These are phyloP conservation scores for Geranium brycei DNA, from an alignment of 345 rosid genomes.

Conservation along the genomic window DNA sequence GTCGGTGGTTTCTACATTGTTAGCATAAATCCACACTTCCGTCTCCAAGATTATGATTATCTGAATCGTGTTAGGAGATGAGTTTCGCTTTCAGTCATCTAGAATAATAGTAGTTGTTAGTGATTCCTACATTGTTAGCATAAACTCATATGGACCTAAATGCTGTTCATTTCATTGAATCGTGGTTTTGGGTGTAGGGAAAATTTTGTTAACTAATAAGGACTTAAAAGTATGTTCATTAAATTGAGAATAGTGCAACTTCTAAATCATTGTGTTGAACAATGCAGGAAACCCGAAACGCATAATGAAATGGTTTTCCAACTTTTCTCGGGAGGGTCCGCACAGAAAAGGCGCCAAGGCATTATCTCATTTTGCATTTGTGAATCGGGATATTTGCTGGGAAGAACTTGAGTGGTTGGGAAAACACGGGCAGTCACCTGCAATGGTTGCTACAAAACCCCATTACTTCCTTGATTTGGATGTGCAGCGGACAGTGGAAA, in stretches of 20 bases:
- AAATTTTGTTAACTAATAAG: background rate
- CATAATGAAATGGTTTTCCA: constrained; percentile 58
- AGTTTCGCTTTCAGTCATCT: too few relatives aligned
- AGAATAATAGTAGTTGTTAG: too few relatives aligned
- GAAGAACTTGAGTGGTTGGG: constrained; percentile 95
- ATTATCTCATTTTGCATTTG: constrained; percentile 75
- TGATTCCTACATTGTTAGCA: background rate
- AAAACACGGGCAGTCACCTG: constrained; percentile 94
- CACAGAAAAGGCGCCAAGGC: constrained; percentile 79
- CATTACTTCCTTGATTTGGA: constrained; percentile 90
- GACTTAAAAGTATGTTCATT: background rate
- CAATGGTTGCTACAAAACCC: constrained; percentile 87
- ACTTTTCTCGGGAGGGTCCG: constrained; percentile 43
- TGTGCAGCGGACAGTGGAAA: constrained; percentile 55
- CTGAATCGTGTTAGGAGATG: too few relatives aligned
- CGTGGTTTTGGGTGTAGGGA: too few relatives aligned
- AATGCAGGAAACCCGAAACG: constrained; percentile 47
- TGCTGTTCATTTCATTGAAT: too few relatives aligned
- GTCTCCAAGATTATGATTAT: too few relatives aligned
- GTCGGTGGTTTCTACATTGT: too few relatives aligned
- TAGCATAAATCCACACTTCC: too few relatives aligned
- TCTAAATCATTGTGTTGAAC: constrained; percentile 3
- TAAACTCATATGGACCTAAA: background rate
- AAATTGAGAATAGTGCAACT: background rate
- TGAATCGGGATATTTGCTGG: constrained; percentile 86